Conservation (phyloP, 164 flowering plant genomes). For the Vitis riparia region DNA sequence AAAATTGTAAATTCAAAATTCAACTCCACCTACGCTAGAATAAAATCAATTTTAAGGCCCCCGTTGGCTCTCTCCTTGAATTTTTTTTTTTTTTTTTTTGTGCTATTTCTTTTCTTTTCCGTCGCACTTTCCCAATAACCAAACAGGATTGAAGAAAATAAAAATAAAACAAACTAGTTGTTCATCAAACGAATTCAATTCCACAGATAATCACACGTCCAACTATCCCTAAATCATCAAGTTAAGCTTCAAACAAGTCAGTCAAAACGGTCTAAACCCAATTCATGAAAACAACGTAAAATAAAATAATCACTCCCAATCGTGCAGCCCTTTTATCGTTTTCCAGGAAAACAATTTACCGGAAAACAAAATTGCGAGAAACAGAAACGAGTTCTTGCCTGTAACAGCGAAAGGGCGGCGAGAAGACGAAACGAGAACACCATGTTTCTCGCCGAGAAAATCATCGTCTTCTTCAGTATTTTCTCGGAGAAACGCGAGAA, state of each 20-base stretch:
- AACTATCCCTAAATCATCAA: background rate
- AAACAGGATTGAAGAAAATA: background rate
- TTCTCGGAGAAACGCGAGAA: background rate
- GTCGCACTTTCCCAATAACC: too few relatives aligned
- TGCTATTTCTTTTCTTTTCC: too few relatives aligned
- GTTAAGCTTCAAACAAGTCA: background rate
- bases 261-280: too few relatives aligned
- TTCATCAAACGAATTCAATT: background rate
- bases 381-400: constrained; percentile 9
- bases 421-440: background rate
- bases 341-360: too few relatives aligned
- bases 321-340: too few relatives aligned
- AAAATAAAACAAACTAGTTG: background rate
- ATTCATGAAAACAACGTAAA: too few relatives aligned
- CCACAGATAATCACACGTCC: background rate
- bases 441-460: constrained; percentile 10
- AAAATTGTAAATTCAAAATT: too few relatives aligned
- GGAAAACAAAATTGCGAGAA: background rate
- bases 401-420: constrained; percentile 3
- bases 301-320: too few relatives aligned
- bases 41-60: too few relatives aligned
- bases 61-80: too few relatives aligned
- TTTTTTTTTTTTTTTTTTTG: too few relatives aligned
- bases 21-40: too few relatives aligned
- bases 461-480: background rate